These are phyloP conservation scores for Draba incana DNA, from an alignment of 345 rosid species.

Conservation along the genomic window DNA sequence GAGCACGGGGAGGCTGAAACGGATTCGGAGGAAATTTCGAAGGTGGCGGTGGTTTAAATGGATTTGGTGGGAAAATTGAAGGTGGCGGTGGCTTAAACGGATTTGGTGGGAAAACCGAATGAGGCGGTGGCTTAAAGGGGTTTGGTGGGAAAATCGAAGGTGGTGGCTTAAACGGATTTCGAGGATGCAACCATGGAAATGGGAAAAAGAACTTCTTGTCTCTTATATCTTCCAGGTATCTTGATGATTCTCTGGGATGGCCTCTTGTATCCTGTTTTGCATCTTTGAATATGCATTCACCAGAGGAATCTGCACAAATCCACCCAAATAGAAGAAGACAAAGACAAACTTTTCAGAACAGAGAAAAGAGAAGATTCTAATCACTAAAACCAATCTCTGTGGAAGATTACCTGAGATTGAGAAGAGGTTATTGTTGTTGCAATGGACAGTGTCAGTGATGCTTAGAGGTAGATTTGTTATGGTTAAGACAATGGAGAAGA, in stretches of 20 bases:
- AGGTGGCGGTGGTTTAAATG: conserved; percentile 39
- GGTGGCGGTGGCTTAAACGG: conserved; percentile 45
- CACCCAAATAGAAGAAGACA: background rate
- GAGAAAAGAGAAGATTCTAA: background rate
- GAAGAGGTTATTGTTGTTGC: conserved; percentile 19
- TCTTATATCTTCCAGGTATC: background rate
- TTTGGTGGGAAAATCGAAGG: conserved; percentile 41
- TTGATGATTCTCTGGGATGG: conserved; percentile 49
- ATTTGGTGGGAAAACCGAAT: conserved; percentile 37
- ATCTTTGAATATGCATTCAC: conserved; percentile 55
- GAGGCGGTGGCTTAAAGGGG: conserved; percentile 44
- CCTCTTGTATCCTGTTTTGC: conserved; percentile 50
- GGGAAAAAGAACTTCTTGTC: conserved; percentile 38
- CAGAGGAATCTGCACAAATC: conserved; percentile 58
- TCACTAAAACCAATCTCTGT: conserved; percentile 4
- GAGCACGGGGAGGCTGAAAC: conserved; percentile 31
- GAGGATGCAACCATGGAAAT: conserved; percentile 40
- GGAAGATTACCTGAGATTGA: conserved; percentile 30
- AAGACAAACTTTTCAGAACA: conserved; percentile 14
- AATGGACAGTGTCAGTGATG: conserved; percentile 17
- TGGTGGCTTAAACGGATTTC: conserved; percentile 37
- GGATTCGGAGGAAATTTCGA: conserved; percentile 28
- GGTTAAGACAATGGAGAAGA: conserved; percentile 34
- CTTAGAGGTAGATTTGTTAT: conserved; percentile 15
- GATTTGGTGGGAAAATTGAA: conserved; percentile 31